Base-by-base conservation (phyloP, 805 yeast species). In the Ogataea glucozyma region DNA sequence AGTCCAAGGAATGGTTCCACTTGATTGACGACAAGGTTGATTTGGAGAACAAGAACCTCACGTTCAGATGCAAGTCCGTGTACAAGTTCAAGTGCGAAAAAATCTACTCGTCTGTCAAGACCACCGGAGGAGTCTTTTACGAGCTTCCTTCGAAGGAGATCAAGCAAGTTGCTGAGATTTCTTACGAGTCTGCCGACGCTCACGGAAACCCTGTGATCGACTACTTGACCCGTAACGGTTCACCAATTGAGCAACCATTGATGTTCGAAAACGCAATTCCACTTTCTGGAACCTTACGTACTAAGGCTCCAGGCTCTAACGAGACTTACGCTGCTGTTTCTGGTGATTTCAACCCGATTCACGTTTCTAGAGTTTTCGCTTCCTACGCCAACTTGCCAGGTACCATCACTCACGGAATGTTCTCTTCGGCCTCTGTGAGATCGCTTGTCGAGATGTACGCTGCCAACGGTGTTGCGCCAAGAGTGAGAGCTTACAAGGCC, bases 361-460 rank as follows among this genome's bases (percentile, higher is more conserved):
- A 93, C 66, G 98, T 95, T 48, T 86, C 96, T 26, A 84, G 96
- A 64, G 93, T 88, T 39, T 93, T 93, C 69, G 90, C 99, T 43
- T 76, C 81, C 49, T 93, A 93, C 64, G 98, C 96, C 33, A 81
- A 81, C 60, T 76, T 93, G 61, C 97, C 97, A 46, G 99, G 99
- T 54, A 93, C 98, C 27, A 93, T 93, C 60, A 93, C 99, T 26
- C 99, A 95, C 62, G 99, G 99, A 65, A 95, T 93, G 99, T 95
- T 80, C 77, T 87, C 97, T 16, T 86, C 96, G 62, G 99, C 97
- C 49, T 78, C 95, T 50, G 91, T 90, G 55, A 85, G 99, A 74
- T 81, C 95, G 24, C 78, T 89, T 63, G 97, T 93, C 56, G 99
- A 93, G 73, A 86, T 88, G 67, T 90, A 96, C 88, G 99, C 99